Evolutionary conservation across 306 rosid genomes (phyloP).

Genomic region (Prunus davidiana): DNA sequence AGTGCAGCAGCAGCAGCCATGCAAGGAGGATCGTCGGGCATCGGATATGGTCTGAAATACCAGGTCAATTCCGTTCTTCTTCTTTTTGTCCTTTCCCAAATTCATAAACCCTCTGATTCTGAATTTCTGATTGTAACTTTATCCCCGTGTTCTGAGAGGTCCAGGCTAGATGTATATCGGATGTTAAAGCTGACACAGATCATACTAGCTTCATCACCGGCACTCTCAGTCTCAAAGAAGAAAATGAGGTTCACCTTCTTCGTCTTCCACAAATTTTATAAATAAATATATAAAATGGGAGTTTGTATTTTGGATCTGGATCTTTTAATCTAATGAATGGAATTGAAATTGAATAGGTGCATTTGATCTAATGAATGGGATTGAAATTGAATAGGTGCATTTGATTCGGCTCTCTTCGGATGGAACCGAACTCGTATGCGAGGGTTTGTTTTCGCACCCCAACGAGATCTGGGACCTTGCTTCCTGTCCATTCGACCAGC

Average conservation of each 20-base stretch:
- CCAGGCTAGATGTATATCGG: conserved; percentile 94
- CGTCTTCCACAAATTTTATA: background rate
- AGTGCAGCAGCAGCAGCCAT: conserved; percentile 43
- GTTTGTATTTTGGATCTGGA: conserved; percentile 9
- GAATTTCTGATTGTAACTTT: background rate
- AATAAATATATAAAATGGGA: background rate
- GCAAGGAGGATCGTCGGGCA: conserved; percentile 96
- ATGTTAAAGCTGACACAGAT: conserved; percentile 93
- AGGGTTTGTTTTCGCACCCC: conserved; percentile 95
- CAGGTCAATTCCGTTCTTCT: conserved; percentile 46
- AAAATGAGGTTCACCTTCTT: conserved; percentile 64
- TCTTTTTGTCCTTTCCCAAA: background rate
- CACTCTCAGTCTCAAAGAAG: conserved; percentile 94
- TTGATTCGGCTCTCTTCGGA: conserved; percentile 86
- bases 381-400: conserved; percentile 59
- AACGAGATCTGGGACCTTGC: conserved; percentile 98
- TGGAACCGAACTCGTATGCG: conserved; percentile 88
- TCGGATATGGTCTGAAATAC: conserved; percentile 95
- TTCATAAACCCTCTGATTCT: conserved; percentile 5
- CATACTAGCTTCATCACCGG: conserved; percentile 92
- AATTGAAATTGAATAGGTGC: conserved; percentile 52
- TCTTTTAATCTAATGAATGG: conserved; percentile 17
- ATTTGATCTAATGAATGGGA: conserved; percentile 45
- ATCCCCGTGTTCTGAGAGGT: background rate
- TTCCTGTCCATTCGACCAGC: conserved; percentile 93